These are phyloP conservation scores for Saturnispora halmiae DNA, from an alignment of 805 yeast species.

Conservation along the genomic window DNA sequence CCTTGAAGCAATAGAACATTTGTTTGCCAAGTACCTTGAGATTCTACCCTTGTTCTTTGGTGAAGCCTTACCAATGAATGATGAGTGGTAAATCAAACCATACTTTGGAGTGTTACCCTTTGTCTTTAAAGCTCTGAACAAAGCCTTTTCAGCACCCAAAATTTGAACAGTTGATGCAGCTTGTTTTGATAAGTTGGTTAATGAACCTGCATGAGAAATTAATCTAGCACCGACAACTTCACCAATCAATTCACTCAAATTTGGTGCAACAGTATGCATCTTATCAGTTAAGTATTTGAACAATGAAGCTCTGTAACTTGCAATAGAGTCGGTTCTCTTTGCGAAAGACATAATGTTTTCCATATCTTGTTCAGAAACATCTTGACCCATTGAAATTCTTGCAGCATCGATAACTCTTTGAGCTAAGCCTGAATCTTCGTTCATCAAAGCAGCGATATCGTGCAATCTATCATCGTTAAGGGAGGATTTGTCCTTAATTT, in stretches of 20 bases:
- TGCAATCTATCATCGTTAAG: conserved; percentile 76
- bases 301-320: conserved; percentile 81
- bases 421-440: conserved; percentile 88
- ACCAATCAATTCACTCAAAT: conserved; percentile 91
- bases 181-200: conserved; percentile 91
- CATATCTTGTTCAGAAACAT: conserved; percentile 91
- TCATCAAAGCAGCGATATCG: conserved; percentile 80
- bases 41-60: conserved; percentile 98
- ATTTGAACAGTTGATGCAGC: conserved; percentile 99
- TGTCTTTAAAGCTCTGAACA: conserved; percentile 92
- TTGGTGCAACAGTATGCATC: conserved; percentile 98
- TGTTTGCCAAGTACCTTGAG: conserved; percentile 96
- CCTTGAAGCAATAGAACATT: conserved; percentile 98
- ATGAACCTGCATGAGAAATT: conserved; percentile 96
- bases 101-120: conserved; percentile 96
- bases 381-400: conserved; percentile 98
- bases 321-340: conserved; percentile 80
- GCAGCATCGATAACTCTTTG: conserved; percentile 91
- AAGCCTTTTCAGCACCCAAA: conserved; percentile 94
- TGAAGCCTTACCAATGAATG: conserved; percentile 87
- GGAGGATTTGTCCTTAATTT: conserved; percentile 80
- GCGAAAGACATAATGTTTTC: conserved; percentile 86
- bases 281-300: conserved; percentile 84
- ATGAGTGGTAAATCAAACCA: conserved; percentile 91
- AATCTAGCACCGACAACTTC: conserved; percentile 98